Evolutionary conservation across 257 asterid species (phyloP).

Genomic region (Gynochthodes officinalis): DNA sequence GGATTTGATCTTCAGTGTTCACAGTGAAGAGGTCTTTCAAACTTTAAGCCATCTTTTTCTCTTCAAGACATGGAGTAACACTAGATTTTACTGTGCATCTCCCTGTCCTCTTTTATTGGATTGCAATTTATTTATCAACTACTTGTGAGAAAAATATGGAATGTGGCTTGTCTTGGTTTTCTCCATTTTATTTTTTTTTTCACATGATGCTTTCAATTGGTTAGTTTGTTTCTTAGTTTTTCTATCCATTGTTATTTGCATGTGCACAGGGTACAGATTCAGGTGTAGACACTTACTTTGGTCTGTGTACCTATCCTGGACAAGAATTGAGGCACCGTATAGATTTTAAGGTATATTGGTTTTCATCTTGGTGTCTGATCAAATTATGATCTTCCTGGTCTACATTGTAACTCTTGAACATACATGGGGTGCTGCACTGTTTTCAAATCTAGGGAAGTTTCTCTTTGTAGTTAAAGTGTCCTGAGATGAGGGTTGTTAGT

Average conservation of each 20-base stretch:
- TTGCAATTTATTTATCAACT: background rate
- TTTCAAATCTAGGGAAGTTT: background rate
- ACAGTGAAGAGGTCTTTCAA: slow-evolving; percentile 77
- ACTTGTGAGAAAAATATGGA: background rate
- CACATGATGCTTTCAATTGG: slow-evolving; percentile 1
- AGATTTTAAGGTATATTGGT: slow-evolving; percentile 66
- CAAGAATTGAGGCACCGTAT: slow-evolving; percentile 82
- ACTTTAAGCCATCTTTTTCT: background rate
- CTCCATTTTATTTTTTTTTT: background rate
- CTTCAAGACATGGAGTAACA: background rate
- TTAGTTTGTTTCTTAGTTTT: slow-evolving; percentile 14
- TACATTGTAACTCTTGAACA: background rate
- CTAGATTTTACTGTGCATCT: background rate
- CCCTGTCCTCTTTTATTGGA: background rate
- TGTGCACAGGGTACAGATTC: slow-evolving; percentile 66
- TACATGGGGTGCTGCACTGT: background rate
- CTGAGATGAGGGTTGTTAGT: background rate
- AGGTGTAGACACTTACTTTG: slow-evolving; percentile 94
- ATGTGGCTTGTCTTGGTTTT: background rate
- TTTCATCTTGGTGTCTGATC: background rate
- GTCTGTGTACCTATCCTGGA: slow-evolving; percentile 88
- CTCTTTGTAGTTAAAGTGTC: background rate
- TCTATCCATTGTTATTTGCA: slow-evolving; percentile 8
- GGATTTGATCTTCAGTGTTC: slow-evolving; percentile 72
- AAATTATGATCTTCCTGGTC: background rate